Evolutionary conservation across 352 stramenopile species (phyloP), one percentile per base, ranked within the genome.

Genomic region (Pythium coloratum): DNA sequence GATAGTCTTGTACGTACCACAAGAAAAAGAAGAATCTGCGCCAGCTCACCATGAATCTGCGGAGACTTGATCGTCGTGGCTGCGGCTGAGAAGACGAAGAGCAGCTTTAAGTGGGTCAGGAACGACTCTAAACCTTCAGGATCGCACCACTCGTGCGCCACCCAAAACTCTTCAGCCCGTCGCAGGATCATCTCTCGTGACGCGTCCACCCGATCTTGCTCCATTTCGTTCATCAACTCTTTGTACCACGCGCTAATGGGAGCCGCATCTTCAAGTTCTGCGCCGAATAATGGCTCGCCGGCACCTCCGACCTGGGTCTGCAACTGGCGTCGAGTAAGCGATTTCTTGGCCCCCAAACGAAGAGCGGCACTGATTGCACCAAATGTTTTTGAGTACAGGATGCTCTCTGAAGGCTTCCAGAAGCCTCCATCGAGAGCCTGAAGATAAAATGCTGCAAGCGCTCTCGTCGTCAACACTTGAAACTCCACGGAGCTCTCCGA

Each of bases 381-480:
- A 18, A 34, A 64, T 6, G 33, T 8, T 33, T 18, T 18, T 6
- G 33, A 24, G 44, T 58, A 28, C 2, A 38, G 1, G 18, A 53
- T 14, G 3, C n/a, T 53, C 9, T 2, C 2, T 3, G 12, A 55
- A 13, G 18, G 16, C 26, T 26, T 28, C 44, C 47, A 64, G 2
- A 9, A 14, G 28, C 30, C 40, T 16, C 46, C 55, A 0, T 32
- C 2, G 5, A 18, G 46, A 9, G 16, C 33, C 44, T 64, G 59
- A 6, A 64, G 7, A 24, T 64, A 64, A 26, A 64, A 57, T 4
- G 42, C 46, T 4, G 59, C n/a, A 5, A 64, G 46, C 16, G 18
- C 36, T 50, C 59, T 47, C 6, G 46, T 33, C 2, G 32, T 26
- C 2, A 64, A 14, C 9, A 64, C 32, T 36, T 34, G 32, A 26